These are phyloP conservation scores for Thalia dealbata DNA, from an alignment of 176 grass and related monocot genomes.

Conservation along the genomic window DNA sequence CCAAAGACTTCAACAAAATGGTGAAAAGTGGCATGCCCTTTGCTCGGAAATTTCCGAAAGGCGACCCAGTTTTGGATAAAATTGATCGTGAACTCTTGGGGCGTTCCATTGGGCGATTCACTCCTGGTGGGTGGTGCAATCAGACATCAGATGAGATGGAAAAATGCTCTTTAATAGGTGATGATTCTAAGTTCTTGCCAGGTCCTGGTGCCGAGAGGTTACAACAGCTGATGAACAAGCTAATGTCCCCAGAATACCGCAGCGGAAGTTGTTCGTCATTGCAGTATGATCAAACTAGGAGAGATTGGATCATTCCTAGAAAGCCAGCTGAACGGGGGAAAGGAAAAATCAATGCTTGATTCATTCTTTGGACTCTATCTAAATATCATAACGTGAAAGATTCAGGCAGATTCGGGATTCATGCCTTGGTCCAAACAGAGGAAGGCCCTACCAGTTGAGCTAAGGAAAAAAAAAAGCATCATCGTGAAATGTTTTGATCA, in stretches of 20 bases:
- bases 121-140: conserved; percentile 71
- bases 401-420: neutral
- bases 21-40: conserved; percentile 64
- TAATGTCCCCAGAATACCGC: conserved; percentile 55
- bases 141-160: conserved; percentile 36
- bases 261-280: conserved; percentile 63
- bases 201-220: conserved; percentile 61
- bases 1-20: conserved; percentile 69
- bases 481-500: neutral
- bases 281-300: conserved; percentile 65
- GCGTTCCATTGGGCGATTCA: conserved; percentile 50
- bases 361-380: neutral
- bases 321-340: neutral
- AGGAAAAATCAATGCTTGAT: neutral
- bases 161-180: conserved; percentile 47
- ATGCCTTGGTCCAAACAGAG: neutral
- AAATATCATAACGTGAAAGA: neutral
- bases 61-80: conserved; percentile 66
- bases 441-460: neutral
- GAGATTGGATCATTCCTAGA: conserved; percentile 57
- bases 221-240: conserved; percentile 48
- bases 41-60: conserved; percentile 78
- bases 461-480: neutral
- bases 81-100: conserved; percentile 67
- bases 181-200: conserved; percentile 47